phyloP scores from a whole-genome alignment of 106 monocot genomes.

The Posidonia australis region DNA sequence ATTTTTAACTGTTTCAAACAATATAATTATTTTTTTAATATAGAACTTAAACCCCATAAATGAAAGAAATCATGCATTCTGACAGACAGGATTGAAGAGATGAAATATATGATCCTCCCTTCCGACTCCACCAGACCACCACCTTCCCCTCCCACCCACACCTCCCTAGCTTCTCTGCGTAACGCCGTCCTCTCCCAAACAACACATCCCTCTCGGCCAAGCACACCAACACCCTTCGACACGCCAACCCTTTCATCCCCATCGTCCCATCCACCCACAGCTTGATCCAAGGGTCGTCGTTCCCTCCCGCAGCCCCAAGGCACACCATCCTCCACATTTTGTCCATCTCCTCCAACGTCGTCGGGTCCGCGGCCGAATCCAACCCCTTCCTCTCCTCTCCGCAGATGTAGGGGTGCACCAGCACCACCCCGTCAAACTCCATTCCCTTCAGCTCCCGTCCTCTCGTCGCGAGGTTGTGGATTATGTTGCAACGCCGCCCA shows the following conservation, averaged over 20 bases:
- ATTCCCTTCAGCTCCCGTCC: conserved; percentile 3
- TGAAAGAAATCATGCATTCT: no score
- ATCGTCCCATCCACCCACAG: conserved; percentile 17
- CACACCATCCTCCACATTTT: conserved; percentile 23
- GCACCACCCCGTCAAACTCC: conserved; percentile 27
- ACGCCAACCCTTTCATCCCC: conserved; percentile 2
- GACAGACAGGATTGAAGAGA: no score
- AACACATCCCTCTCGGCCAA: conserved; percentile 17
- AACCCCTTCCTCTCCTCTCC: conserved; percentile 21
- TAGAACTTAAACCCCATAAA: no score
- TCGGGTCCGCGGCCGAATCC: conserved; percentile 13
- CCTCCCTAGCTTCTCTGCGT: conserved; percentile 6
- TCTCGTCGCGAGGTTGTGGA: conserved; percentile 33
- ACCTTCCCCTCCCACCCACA: conserved; percentile 19
- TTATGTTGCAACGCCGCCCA: conserved; percentile 48
- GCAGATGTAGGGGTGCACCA: conserved; percentile 53
- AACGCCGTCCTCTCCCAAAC: conserved; percentile 8
- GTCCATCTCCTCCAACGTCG: conserved; percentile 12
- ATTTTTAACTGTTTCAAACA: no score
- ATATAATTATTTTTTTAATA: no score
- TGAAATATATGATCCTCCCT: neutral
- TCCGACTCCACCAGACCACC: conserved; percentile 19
- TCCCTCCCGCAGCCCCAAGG: conserved; percentile 7
- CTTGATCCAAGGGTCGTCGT: conserved; percentile 31
- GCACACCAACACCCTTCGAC: conserved; percentile 11